Base-by-base conservation (phyloP, 164 flowering plant species). In the Sedum album region DNA sequence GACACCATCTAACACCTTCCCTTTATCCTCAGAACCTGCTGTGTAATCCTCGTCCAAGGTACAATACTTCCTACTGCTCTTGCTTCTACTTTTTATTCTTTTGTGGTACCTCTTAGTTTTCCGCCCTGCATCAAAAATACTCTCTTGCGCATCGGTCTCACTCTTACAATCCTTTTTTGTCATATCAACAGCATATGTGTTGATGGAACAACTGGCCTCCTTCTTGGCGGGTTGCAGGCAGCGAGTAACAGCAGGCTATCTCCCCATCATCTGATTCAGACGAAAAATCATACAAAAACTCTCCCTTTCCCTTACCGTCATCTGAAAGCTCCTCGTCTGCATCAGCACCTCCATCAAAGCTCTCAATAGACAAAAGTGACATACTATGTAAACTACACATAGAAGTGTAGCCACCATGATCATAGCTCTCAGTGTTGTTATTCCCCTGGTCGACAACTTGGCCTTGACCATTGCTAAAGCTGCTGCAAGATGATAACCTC, bases 321-420 rank as follows among this genome's bases (percentile, higher is more conserved):
- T 79, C 79, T 0, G 84, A 80, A 2, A 73, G 64, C n/a, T 84
- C 86, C 31, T 72, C 85, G 39, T 84, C 85, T 1, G 77, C 82
- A 14, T 75, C 84, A 2, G 76, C 83, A 10, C 74, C 78, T 2
- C 65, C 80, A 11, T 81, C 85, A 14, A 76, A 83, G 68, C 80
- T 76, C 25, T 84, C 84, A 5, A 81, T 70, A 9, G 82, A 83
- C 74, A 82, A 71, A 28, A 69, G 36, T 2, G 86, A 79, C 82
- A 85, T 65, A 67, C 33, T 65, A 6, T 33, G 67, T 28, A 57
- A 57, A 57, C 62, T 57, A 30, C 62, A 70, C 69, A 72, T 72
- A 41, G 66, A 68, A 65, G 75, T 67, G 18, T 39, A 68, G 4
- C 21, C 67, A 11, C 53, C 77, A 15, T 55, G 69, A 2, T 44